Conservation (phyloP, 2,329 filamentous ascomycete species). For the Phialophora verrucosa region DNA sequence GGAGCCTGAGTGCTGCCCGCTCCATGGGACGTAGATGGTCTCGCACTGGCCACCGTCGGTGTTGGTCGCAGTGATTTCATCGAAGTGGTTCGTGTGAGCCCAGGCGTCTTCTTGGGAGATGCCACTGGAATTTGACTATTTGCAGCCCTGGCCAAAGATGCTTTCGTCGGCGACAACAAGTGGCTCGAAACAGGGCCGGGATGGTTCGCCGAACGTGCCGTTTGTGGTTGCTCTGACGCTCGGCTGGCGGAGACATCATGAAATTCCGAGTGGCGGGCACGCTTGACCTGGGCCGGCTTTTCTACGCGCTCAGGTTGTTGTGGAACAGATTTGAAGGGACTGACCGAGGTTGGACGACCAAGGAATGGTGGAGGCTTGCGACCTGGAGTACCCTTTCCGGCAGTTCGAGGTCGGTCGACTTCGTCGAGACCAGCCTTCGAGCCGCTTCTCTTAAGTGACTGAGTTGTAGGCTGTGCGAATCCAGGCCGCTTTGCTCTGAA, state of each 20-base stretch:
- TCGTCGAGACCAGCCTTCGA: conserved; percentile 72
- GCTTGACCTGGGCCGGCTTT: conserved; percentile 65
- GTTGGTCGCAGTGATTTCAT: conserved; percentile 61
- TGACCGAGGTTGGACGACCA: conserved; percentile 35
- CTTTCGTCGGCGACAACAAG: conserved; percentile 78
- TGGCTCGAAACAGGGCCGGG: conserved; percentile 59
- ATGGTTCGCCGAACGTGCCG: conserved; percentile 44
- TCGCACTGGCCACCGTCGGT: conserved; percentile 43
- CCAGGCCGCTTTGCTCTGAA: conserved; percentile 59
- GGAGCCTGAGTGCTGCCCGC: not conserved
- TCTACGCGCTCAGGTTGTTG: conserved; percentile 41
- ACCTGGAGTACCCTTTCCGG: conserved; percentile 49
- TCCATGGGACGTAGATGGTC: conserved; percentile 36
- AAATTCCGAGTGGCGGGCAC: conserved; percentile 68
- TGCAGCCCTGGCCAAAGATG: conserved; percentile 68
- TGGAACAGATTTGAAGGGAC: conserved; percentile 43
- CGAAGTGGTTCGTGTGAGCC: conserved; percentile 56
- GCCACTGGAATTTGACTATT: conserved; percentile 62
- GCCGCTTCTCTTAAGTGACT: conserved; percentile 58
- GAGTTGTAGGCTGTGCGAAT: conserved; percentile 48
- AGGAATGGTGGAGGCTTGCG: conserved; percentile 43
- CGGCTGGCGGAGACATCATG: conserved; percentile 73
- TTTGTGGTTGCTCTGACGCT: conserved; percentile 26
- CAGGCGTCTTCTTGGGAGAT: conserved; percentile 54
- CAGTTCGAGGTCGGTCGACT: conserved; percentile 47